These are phyloP conservation scores for Athelia psychrophila DNA, from an alignment of 1,284 basidiomycete species.

Conservation along the genomic window DNA sequence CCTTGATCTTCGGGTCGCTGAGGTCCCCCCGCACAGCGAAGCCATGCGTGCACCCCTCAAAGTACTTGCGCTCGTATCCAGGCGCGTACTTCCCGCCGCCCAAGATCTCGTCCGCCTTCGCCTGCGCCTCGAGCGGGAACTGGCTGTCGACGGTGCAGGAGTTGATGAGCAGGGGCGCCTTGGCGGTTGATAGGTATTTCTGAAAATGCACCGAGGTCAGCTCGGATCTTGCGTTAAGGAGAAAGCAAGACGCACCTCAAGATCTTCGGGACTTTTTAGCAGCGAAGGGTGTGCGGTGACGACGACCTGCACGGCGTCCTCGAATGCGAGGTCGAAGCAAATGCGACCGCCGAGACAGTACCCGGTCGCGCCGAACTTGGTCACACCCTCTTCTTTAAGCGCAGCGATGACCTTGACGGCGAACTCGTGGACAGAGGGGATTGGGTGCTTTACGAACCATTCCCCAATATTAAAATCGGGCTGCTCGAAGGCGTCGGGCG, in stretches of 20 bases:
- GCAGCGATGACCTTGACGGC: conserved; percentile 24
- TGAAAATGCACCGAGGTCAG: conserved; percentile 7
- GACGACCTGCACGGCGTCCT: not conserved
- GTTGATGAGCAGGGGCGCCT: conserved; percentile 42
- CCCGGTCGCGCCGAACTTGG: conserved; percentile 20
- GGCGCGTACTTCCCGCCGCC: conserved; percentile 33
- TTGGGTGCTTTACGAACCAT: conserved; percentile 21
- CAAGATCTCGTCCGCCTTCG: conserved; percentile 36
- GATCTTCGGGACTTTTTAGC: not conserved
- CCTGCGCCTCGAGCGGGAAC: conserved; percentile 30
- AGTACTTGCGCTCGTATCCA: conserved; percentile 43
- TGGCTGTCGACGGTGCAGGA: conserved; percentile 32
- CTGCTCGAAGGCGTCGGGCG: not conserved
- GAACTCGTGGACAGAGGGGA: conserved; percentile 20
- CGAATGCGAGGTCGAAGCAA: conserved; percentile 5
- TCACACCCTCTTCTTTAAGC: conserved; percentile 22
- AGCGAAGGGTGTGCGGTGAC: conserved; percentile 4
- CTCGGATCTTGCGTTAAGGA: not conserved
- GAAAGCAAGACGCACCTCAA: conserved; percentile 1
- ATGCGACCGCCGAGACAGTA: conserved; percentile 29
- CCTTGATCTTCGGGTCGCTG: conserved; percentile 22
- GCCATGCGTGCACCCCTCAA: conserved; percentile 47
- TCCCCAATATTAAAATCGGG: conserved; percentile 10
- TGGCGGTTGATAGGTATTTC: conserved; percentile 25
- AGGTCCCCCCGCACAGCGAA: conserved; percentile 45